A percentile compares a stretch with the other conserved stretches of the same genome.
phyloP scores from a whole-genome alignment of 2,329 filamentous ascomycete species.

The Cryphonectria radicalis region DNA sequence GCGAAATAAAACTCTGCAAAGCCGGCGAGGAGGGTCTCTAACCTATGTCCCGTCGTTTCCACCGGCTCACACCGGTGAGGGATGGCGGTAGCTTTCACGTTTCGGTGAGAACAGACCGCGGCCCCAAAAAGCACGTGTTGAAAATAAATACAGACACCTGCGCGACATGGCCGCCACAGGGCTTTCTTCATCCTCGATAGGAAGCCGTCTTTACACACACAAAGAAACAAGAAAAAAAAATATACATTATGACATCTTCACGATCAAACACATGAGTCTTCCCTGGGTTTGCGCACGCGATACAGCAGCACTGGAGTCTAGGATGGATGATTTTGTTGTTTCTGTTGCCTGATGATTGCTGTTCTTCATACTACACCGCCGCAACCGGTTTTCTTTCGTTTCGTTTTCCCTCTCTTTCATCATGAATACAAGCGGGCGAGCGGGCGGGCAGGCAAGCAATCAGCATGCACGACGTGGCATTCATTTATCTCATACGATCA shows the following conservation, averaged over 20 bases:
- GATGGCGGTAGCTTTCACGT: slow-evolving; percentile 30
- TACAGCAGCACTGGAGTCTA: slow-evolving; percentile 1
- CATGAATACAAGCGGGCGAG: slow-evolving; percentile 2
- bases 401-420: neutral
- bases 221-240: slow-evolving; percentile 4
- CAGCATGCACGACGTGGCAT: neutral
- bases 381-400: neutral
- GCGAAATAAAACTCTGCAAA: slow-evolving; percentile 96
- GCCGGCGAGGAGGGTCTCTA: slow-evolving; percentile 94
- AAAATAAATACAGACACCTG: neutral
- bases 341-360: neutral
- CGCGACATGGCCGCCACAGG: slow-evolving; percentile 1
- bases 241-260: slow-evolving; percentile 6
- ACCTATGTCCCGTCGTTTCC: slow-evolving; percentile 38
- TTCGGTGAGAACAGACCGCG: slow-evolving; percentile 27
- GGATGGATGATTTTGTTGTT: neutral
- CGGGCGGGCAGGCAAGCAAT: slow-evolving; percentile 11
- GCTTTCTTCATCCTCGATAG: slow-evolving; percentile 6
- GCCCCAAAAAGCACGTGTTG: neutral
- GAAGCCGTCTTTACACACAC: neutral
- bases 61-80: slow-evolving; percentile 23
- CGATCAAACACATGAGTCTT: neutral
- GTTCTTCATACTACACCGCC: neutral
- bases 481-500: neutral
- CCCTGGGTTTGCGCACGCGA: neutral